Conservation (phyloP, 495 filamentous ascomycete genomes). For the Xylaria palmicola region DNA sequence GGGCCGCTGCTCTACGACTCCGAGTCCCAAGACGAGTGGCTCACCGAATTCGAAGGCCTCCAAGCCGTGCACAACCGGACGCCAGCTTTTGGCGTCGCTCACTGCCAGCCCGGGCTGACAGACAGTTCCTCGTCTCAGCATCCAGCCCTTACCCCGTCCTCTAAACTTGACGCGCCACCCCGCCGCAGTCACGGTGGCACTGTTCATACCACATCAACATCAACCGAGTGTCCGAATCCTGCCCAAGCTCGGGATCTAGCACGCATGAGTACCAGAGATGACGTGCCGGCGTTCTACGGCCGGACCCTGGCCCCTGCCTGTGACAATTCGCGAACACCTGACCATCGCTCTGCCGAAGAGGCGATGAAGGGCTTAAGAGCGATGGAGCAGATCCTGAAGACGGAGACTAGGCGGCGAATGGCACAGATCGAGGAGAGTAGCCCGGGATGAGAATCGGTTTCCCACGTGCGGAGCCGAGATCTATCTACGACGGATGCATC, state of each 20-base stretch:
- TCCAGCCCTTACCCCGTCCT: background rate
- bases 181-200: background rate
- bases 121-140: background rate
- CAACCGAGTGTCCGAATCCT: background rate
- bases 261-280: too few relatives aligned
- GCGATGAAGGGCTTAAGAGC: background rate
- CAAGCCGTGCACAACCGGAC: background rate
- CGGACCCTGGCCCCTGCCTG: background rate
- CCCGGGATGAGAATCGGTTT: background rate
- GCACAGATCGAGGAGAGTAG: slow-evolving; percentile 1
- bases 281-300: background rate
- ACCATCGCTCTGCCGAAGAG: background rate
- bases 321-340: background rate
- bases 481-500: background rate
- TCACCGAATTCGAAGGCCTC: background rate
- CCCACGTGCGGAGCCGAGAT: too few relatives aligned
- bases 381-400: background rate
- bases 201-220: background rate
- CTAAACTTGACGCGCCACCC: background rate
- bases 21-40: background rate
- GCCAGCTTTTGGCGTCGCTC: background rate
- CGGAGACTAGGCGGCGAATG: slow-evolving; percentile 3
- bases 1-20: background rate
- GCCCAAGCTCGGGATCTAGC: background rate
- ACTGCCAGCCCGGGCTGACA: background rate